Percentiles rank a stretch among this genome's conserved stretches.
phyloP scores from a whole-genome alignment of 345 rosid species.

The Eucalyptus paniculata region DNA sequence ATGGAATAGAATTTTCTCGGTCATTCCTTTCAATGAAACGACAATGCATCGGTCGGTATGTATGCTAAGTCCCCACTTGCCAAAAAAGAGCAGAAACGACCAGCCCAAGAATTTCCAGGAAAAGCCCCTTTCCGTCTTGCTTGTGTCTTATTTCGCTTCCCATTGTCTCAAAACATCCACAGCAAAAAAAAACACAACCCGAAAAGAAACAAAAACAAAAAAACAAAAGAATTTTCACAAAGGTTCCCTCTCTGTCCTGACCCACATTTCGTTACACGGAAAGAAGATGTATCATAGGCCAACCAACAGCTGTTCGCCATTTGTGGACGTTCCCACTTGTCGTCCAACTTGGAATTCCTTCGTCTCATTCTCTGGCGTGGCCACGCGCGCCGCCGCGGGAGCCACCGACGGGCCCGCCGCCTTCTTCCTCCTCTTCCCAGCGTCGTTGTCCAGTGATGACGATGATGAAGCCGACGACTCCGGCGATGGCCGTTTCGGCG shows the following conservation, averaged over 20 bases:
- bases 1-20: not conserved
- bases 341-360: conserved; percentile 5
- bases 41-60: not conserved
- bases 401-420: not conserved
- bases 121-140: not conserved
- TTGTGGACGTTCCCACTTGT: conserved; percentile 12
- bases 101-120: not conserved
- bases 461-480: conserved; percentile 22
- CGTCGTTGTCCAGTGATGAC: conserved; percentile 17
- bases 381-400: not conserved
- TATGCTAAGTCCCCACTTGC: not conserved
- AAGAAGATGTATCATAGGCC: not conserved
- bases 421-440: conserved; percentile 34
- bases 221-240: not conserved
- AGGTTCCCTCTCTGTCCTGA: not conserved
- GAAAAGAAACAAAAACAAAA: not conserved
- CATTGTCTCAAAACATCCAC: not conserved
- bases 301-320: conserved; percentile 19
- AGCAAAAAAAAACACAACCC: not conserved
- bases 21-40: not conserved
- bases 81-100: not conserved
- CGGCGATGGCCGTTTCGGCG: conserved; percentile 62
- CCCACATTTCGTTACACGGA: not conserved
- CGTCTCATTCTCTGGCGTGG: not conserved
- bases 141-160: not conserved